Percentiles rank a stretch among this genome's conserved stretches.
phyloP scores from a whole-genome alignment of 371 early-diverging fungal genomes.

The Mucor velutinosus region DNA sequence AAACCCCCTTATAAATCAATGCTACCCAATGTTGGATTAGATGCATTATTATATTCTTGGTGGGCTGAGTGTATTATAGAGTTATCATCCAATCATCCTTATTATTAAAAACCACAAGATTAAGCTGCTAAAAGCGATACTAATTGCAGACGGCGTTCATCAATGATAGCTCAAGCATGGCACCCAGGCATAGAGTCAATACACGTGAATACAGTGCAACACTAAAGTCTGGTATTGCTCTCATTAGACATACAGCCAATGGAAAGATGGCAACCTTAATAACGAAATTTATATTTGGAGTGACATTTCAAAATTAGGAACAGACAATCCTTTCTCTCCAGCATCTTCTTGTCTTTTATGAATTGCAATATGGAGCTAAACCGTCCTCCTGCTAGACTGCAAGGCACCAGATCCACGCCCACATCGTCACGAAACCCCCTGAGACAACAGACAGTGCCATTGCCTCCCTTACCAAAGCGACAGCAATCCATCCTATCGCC shows the following conservation, averaged over 20 bases:
- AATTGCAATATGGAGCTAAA: not conserved
- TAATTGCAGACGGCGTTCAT: not conserved
- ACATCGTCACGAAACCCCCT: not conserved
- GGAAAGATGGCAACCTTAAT: not conserved
- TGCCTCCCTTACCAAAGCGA: not conserved
- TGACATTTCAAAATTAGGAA: not conserved
- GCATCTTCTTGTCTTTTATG: not conserved
- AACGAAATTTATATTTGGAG: not conserved
- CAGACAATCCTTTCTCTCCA: not conserved
- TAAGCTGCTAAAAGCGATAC: too few relatives aligned
- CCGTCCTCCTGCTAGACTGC: not conserved
- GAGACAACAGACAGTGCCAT: slow-evolving; percentile 1
- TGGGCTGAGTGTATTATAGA: too few relatives aligned
- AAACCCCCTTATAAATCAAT: too few relatives aligned
- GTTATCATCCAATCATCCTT: too few relatives aligned
- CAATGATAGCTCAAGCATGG: not conserved
- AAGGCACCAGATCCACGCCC: slow-evolving; percentile 16
- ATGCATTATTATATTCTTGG: too few relatives aligned
- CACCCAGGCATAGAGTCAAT: not conserved
- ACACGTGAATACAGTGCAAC: not conserved
- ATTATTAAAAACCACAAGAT: too few relatives aligned
- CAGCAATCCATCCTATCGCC: not conserved
- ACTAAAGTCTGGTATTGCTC: not conserved
- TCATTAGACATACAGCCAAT: not conserved
- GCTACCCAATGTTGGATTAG: too few relatives aligned